Evolutionary conservation across 2,329 filamentous ascomycete genomes (phyloP).

Genomic region (Colletotrichum somersetense): DNA sequence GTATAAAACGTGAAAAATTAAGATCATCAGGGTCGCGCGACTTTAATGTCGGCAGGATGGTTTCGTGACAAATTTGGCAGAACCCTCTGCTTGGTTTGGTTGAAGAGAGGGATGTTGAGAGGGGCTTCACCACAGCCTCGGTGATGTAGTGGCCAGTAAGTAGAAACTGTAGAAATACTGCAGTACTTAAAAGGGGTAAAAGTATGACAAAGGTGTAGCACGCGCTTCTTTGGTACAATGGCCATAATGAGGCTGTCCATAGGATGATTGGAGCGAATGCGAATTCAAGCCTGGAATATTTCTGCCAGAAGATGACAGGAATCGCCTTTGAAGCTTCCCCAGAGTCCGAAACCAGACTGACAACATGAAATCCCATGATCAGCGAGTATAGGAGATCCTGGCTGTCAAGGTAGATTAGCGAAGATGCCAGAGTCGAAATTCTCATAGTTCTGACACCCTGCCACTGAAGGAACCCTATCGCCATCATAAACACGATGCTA

Average conservation of each 20-base stretch:
- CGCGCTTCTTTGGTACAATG: not conserved
- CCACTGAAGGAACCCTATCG: not conserved
- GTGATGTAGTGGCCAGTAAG: not conserved
- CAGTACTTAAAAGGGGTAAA: not conserved
- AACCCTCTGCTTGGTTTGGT: not conserved
- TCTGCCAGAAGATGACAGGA: too few relatives aligned
- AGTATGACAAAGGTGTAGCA: not conserved
- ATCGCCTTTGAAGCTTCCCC: too few relatives aligned
- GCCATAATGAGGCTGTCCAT: not conserved
- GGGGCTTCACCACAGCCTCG: not conserved
- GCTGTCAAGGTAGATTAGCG: not conserved
- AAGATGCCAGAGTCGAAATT: not conserved
- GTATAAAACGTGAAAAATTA: too few relatives aligned
- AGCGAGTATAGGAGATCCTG: too few relatives aligned
- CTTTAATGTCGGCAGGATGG: not conserved
- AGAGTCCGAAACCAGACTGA: fast-evolving
- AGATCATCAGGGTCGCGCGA: too few relatives aligned
- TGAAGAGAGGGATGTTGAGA: not conserved
- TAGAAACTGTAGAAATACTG: not conserved
- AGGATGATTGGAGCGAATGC: not conserved
- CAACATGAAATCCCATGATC: too few relatives aligned
- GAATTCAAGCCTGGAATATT: too few relatives aligned
- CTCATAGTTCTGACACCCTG: not conserved
- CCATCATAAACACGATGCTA: too few relatives aligned
- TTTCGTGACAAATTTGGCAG: not conserved